Base-by-base conservation (phyloP, 768 basidiomycete species). In the Sporobolomyces roseus region DNA sequence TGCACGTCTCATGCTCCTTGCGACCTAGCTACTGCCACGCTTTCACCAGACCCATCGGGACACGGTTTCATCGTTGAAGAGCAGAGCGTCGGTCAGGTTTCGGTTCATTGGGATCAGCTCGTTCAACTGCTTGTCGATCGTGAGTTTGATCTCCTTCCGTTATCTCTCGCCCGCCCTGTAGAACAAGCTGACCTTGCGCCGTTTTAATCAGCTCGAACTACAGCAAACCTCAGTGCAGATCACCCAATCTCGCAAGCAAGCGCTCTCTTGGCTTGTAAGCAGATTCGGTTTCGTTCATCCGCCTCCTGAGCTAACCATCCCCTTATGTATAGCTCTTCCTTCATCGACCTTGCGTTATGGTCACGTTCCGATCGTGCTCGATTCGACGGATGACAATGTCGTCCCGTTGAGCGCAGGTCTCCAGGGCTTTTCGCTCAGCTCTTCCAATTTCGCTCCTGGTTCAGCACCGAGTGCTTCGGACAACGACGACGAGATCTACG, bases 181-280 rank as follows among this genome's bases (percentile, higher is more conserved):
- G 23, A 13, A 13, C 45, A 23, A 36, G 54, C 54, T 56, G 16
- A 38, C 30, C 1, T 55, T 10, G 13, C 38, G 29, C 5, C 32
- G 27, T 50, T 1, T 33, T 14, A 10, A 4, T 1, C 27, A 63
- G 56, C 55, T 8, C n/a, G 41, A 7, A 52, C 55, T 7, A 23
- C 41, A 1, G 50, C 49, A 1, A 14, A n/a, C 3, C 17, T 68
- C 4, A 38, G 48, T 4, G 38, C 25, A 4, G 32, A 58, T n/a
- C 67, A 68, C 45, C 48, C 62, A 30, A 46, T 68, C 38, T 10
- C 38, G 2, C 55, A 48, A 27, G 13, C 51, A 29, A 51, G 61
- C 17, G 21, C 23, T 21, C 38, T 67, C 10, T 17, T 61, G 1
- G 29, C 45, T 14, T 49, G 67, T 58, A 17, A 27, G 52, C 38